Percentiles rank a stretch among this genome's conserved stretches.
Conservation (phyloP, 2,329 filamentous ascomycete genomes). For the Pestalotiopsis sp. region DNA sequence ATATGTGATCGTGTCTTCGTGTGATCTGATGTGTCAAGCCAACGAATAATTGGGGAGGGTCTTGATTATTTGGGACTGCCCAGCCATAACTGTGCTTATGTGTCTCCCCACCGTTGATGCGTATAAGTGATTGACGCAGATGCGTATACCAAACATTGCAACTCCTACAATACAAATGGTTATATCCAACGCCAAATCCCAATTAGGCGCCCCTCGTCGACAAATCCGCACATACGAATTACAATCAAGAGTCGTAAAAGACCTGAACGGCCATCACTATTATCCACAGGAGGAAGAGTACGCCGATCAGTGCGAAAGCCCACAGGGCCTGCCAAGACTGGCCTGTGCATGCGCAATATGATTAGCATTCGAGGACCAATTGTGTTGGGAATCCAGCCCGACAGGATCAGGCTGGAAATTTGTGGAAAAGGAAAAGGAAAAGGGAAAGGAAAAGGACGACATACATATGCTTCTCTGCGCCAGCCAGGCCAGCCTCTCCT, state of each 20-base stretch:
- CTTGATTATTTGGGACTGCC: too few relatives aligned
- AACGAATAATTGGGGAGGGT: too few relatives aligned
- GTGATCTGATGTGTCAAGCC: too few relatives aligned
- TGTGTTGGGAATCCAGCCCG: background rate
- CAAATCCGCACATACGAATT: background rate
- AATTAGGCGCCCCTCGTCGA: background rate
- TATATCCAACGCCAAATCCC: background rate
- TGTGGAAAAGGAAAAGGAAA: background rate
- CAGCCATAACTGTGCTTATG: too few relatives aligned
- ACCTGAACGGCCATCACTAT: constrained; percentile 69
- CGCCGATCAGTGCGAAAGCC: constrained; percentile 60
- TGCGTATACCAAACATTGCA: too few relatives aligned
- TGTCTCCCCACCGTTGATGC: too few relatives aligned
- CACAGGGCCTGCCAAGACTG: constrained; percentile 67
- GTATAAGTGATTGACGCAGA: too few relatives aligned
- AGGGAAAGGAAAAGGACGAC: constrained; percentile 19
- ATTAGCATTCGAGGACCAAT: background rate
- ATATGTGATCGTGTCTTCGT: too few relatives aligned
- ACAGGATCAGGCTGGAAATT: background rate
- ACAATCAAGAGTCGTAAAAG: constrained; percentile 40
- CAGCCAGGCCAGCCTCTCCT: constrained; percentile 62
- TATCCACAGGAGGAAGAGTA: constrained; percentile 65
- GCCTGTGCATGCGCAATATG: constrained; percentile 39
- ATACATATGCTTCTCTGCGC: constrained; percentile 64
- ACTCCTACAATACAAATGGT: too few relatives aligned